Evolutionary conservation across 768 basidiomycete species (phyloP).

Genomic region (Sporobolomyces pararoseus): DNA sequence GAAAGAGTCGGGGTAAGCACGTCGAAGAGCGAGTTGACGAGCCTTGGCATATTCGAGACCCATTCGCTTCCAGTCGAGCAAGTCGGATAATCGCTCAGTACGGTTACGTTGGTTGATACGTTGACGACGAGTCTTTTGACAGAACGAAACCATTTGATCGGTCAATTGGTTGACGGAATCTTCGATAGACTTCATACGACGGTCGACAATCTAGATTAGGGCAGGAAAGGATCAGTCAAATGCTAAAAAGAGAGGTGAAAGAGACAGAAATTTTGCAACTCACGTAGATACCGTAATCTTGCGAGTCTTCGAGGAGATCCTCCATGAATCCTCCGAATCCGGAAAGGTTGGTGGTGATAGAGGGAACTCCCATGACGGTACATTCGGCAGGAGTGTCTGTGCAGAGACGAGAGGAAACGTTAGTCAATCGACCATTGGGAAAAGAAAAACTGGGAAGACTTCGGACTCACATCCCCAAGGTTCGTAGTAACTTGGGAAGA

Average conservation of each 20-base stretch:
- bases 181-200: constrained; percentile 81
- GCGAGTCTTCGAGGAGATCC: constrained; percentile 88
- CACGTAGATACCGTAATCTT: constrained; percentile 49
- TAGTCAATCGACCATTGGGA: constrained; percentile 6
- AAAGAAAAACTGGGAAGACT: too few species aligned
- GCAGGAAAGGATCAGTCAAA: neutral
- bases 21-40: constrained; percentile 67
- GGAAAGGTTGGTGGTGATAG: constrained; percentile 93
- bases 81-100: constrained; percentile 84
- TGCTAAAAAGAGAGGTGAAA: neutral
- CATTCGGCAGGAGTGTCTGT: constrained; percentile 92
- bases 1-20: constrained; percentile 95
- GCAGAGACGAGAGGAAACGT: neutral
- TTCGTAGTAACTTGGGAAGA: constrained; percentile 67
- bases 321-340: constrained; percentile 71
- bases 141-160: constrained; percentile 69
- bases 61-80: constrained; percentile 96
- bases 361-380: constrained; percentile 99
- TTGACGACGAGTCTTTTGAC: constrained; percentile 81
- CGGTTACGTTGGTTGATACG: constrained; percentile 98
- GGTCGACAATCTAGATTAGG: constrained; percentile 67
- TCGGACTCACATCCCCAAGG: constrained; percentile 44
- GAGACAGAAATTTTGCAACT: neutral
- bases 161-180: constrained; percentile 83
- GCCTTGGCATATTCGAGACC: constrained; percentile 97